These are phyloP conservation scores for Thymus mandschuricus DNA, from an alignment of 257 asterid species.

Conservation along the genomic window DNA sequence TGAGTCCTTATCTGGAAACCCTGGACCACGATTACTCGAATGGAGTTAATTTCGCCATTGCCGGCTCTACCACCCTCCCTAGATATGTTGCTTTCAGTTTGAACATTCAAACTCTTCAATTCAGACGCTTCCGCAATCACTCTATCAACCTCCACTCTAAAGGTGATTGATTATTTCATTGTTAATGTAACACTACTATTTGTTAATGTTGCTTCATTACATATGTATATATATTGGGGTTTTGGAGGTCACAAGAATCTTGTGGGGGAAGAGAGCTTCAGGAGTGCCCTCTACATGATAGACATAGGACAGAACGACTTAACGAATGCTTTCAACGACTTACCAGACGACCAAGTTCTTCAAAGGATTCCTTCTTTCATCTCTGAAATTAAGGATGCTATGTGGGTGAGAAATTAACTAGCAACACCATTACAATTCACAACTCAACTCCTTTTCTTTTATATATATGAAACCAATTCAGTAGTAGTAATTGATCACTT, in stretches of 20 bases:
- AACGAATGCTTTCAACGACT: slow-evolving; percentile 33
- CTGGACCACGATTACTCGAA: slow-evolving; percentile 41
- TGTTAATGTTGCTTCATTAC: too few relatives aligned
- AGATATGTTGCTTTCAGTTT: slow-evolving; percentile 35
- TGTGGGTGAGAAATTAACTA: slow-evolving; percentile 29
- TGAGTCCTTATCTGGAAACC: slow-evolving; percentile 54
- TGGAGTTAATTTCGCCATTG: slow-evolving; percentile 54
- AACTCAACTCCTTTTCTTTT: too few relatives aligned
- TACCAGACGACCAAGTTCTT: slow-evolving; percentile 32
- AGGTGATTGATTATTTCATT: slow-evolving; percentile 21
- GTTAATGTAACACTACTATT: too few relatives aligned
- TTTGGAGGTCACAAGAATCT: slow-evolving; percentile 33
- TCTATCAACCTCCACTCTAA: slow-evolving; percentile 35
- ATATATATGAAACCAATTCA: too few relatives aligned
- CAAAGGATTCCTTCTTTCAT: slow-evolving; percentile 46
- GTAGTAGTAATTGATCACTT: too few relatives aligned
- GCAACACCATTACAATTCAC: too few relatives aligned
- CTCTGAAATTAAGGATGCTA: slow-evolving; percentile 46
- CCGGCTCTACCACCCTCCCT: slow-evolving; percentile 48
- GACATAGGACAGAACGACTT: slow-evolving; percentile 60
- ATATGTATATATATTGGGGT: too few relatives aligned
- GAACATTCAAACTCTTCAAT: slow-evolving; percentile 41
- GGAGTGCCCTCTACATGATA: slow-evolving; percentile 43
- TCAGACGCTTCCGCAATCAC: slow-evolving; percentile 44
- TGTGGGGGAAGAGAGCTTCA: slow-evolving; percentile 38